Evolutionary conservation across 371 early-diverging fungal genomes (phyloP).

Genomic region (Mortierella sp.): DNA sequence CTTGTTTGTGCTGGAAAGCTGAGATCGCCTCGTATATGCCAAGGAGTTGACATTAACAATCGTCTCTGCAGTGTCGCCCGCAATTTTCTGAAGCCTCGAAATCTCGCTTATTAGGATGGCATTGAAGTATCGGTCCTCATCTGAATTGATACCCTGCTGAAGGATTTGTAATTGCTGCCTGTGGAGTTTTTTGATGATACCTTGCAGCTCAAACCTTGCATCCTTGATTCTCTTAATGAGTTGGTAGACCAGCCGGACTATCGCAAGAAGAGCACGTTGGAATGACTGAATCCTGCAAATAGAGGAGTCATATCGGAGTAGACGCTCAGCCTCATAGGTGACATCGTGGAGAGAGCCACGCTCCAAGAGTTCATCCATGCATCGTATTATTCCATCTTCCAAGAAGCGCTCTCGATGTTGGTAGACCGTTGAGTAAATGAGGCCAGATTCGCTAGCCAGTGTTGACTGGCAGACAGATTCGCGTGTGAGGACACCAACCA

Average conservation of each 20-base stretch:
- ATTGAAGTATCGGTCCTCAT: slow-evolving; percentile 25
- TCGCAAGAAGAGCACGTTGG: slow-evolving; percentile 37
- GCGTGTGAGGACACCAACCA: slow-evolving; percentile 50
- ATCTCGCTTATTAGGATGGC: slow-evolving; percentile 14
- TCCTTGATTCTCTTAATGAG: slow-evolving; percentile 40
- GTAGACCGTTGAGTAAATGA: slow-evolving; percentile 35
- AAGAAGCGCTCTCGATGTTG: slow-evolving; percentile 27
- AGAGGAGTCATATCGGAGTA: slow-evolving; percentile 6
- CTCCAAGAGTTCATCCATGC: slow-evolving; percentile 23
- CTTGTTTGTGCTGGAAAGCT: neutral
- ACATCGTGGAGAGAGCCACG: slow-evolving; percentile 18
- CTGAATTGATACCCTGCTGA: neutral
- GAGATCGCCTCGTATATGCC: neutral
- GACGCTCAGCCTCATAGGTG: neutral
- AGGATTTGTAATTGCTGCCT: slow-evolving; percentile 1
- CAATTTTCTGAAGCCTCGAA: slow-evolving; percentile 12
- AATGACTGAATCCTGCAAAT: slow-evolving; percentile 24
- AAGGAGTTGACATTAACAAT: neutral
- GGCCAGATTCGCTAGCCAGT: slow-evolving; percentile 23
- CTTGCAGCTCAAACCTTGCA: slow-evolving; percentile 15
- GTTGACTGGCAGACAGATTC: slow-evolving; percentile 42
- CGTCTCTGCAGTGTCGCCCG: slow-evolving; percentile 16
- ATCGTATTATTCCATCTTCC: slow-evolving; percentile 25
- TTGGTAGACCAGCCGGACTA: slow-evolving; percentile 50
- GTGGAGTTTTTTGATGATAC: slow-evolving; percentile 5